Conservation (phyloP, 2,329 filamentous ascomycete species). For the Fusarium miscanthi region DNA sequence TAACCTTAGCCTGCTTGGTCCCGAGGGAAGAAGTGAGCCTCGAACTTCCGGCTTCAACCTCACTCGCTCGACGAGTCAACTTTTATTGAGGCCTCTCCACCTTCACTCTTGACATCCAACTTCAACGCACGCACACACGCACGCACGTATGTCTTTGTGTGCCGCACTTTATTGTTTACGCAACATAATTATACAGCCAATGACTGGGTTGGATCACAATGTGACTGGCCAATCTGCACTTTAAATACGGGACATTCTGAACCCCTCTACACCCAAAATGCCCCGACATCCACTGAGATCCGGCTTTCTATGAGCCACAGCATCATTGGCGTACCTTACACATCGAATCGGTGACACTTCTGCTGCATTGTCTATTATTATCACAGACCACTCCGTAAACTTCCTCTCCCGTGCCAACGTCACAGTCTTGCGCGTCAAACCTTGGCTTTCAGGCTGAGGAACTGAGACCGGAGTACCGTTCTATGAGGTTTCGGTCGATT, state of each 20-base stretch:
- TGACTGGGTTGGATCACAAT: not conserved
- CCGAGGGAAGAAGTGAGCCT: conserved; percentile 13
- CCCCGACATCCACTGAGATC: conserved; percentile 1
- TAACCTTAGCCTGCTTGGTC: not conserved
- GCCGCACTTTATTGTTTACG: conserved; percentile 1
- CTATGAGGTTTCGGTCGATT: conserved; percentile 12
- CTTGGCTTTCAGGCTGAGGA: conserved; percentile 26
- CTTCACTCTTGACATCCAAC: conserved; percentile 5
- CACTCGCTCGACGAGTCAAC: not conserved
- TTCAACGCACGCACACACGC: not conserved
- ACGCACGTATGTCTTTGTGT: conserved; percentile 5
- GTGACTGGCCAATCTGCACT: conserved; percentile 11
- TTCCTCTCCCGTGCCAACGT: conserved; percentile 8
- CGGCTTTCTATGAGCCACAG: conserved; percentile 23
- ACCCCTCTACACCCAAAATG: conserved; percentile 10
- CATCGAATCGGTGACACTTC: not conserved
- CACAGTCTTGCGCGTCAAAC: conserved; percentile 25
- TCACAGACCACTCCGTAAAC: conserved; percentile 4
- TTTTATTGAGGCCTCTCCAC: conserved; percentile 6
- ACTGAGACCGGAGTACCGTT: conserved; percentile 18
- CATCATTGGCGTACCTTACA: conserved; percentile 30
- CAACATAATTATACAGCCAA: not conserved
- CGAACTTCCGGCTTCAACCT: conserved; percentile 12
- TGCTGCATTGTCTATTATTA: conserved; percentile 21
- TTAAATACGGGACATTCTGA: conserved; percentile 15